Evolutionary conservation across 306 rosid genomes (phyloP).

Genomic region (Castanea mollissima): DNA sequence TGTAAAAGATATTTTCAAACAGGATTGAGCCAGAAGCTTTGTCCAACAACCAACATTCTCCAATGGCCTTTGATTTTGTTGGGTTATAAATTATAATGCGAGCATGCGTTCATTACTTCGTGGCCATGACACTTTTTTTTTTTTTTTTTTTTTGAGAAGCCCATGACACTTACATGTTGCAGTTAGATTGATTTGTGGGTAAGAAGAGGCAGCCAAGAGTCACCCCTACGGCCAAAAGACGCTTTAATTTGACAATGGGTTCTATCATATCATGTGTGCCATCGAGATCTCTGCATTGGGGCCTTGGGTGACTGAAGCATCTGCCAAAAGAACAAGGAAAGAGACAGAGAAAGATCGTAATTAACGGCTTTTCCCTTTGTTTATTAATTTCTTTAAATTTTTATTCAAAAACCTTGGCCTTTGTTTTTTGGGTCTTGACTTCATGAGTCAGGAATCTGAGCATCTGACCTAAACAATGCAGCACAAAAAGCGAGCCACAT

Average conservation of each 20-base stretch:
- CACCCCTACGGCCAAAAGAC: not conserved
- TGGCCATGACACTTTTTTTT: too few species aligned
- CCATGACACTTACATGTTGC: too few species aligned
- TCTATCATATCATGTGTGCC: slow-evolving; percentile 1
- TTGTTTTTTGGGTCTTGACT: slow-evolving; percentile 20
- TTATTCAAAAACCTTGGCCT: not conserved
- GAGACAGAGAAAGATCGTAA: slow-evolving; percentile 28
- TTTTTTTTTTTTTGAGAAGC: too few species aligned
- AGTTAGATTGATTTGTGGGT: too few species aligned
- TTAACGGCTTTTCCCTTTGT: slow-evolving; percentile 48
- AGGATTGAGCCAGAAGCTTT: too few species aligned
- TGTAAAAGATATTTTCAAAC: too few species aligned
- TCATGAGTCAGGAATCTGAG: slow-evolving; percentile 49
- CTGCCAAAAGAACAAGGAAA: slow-evolving; percentile 25
- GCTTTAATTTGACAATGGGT: slow-evolving; percentile 4
- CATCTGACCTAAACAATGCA: not conserved
- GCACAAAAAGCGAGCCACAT: too few species aligned
- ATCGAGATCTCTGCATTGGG: slow-evolving; percentile 38
- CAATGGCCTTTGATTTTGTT: too few species aligned
- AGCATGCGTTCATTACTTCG: too few species aligned
- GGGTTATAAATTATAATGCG: too few species aligned
- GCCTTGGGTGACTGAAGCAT: not conserved
- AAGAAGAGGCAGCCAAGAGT: not conserved
- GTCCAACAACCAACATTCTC: too few species aligned
- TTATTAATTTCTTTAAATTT: not conserved